phyloP scores from a whole-genome alignment of 208 protist genomes.

The Acanthamoeba castellanii region DNA sequence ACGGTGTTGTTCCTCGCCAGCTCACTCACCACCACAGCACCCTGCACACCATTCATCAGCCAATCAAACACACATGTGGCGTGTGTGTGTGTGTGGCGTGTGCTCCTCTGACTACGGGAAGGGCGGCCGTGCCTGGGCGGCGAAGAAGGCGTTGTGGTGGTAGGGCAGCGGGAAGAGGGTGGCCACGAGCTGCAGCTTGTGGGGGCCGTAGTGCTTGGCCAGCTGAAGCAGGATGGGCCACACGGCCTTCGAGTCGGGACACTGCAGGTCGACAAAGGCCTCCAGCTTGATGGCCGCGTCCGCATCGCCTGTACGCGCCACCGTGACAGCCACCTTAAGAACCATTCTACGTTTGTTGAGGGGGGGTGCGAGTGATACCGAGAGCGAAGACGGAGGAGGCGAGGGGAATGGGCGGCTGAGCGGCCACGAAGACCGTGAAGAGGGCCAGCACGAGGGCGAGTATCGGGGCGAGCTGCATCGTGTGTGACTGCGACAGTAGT shows the following conservation, averaged over 20 bases:
- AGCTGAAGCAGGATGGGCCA: not conserved
- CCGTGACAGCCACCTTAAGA: not conserved
- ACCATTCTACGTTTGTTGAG: not conserved
- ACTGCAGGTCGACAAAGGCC: slow-evolving; percentile 79
- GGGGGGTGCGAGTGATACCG: not conserved
- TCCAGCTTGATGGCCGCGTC: slow-evolving; percentile 76
- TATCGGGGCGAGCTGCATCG: not conserved
- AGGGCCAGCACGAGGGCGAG: not conserved
- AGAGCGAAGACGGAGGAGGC: slow-evolving; percentile 21
- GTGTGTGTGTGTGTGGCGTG: too few species aligned
- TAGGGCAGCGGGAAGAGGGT: slow-evolving; percentile 80
- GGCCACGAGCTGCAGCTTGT: slow-evolving; percentile 67
- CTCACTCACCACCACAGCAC: slow-evolving; percentile 63
- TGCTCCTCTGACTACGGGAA: not conserved
- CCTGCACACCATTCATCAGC: not conserved
- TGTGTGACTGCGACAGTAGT: too few species aligned
- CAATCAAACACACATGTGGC: too few species aligned
- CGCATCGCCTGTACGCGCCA: not conserved
- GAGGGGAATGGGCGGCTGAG: slow-evolving; percentile 18
- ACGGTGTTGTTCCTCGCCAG: slow-evolving; percentile 54
- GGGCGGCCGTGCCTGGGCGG: slow-evolving; percentile 67
- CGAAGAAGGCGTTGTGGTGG: slow-evolving; percentile 82
- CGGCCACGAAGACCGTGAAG: not conserved
- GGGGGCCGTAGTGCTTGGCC: slow-evolving; percentile 72
- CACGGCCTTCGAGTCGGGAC: slow-evolving; percentile 75